Evolutionary conservation across 768 basidiomycete species (phyloP).

Genomic region (Punctularia strigosozonata): DNA sequence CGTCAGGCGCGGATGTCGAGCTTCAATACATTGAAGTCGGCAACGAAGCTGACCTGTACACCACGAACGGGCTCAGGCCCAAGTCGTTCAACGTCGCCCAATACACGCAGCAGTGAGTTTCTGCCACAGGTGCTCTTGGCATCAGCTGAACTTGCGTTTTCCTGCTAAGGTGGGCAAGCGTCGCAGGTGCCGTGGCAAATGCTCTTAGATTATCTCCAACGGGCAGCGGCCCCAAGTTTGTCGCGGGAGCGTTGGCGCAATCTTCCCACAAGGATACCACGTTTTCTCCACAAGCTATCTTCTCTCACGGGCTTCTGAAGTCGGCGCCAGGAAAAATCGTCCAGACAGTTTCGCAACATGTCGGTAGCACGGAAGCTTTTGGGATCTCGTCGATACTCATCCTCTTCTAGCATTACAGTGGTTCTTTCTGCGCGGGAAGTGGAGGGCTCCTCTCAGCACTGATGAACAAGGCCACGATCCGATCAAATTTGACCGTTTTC

Average conservation of each 20-base stretch:
- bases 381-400: too few relatives aligned
- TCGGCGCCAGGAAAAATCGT: constrained; percentile 38
- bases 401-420: constrained; percentile 40
- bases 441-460: constrained; percentile 45
- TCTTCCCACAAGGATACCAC: constrained; percentile 29
- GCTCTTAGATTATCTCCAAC: constrained; percentile 27
- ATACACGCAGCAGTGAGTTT: constrained; percentile 38
- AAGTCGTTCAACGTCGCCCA: constrained; percentile 26
- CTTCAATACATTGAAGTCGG: constrained; percentile 50
- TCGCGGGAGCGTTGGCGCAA: constrained; percentile 36
- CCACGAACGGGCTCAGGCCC: constrained; percentile 30
- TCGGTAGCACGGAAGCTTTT: too few relatives aligned
- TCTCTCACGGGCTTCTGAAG: constrained; percentile 36
- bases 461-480: constrained; percentile 48
- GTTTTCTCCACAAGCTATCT: constrained; percentile 53
- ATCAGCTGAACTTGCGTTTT: too few relatives aligned
- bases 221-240: constrained; percentile 30
- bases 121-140: background rate
- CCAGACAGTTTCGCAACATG: constrained; percentile 29
- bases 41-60: constrained; percentile 50
- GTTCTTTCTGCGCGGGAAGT: constrained; percentile 47
- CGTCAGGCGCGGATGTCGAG: constrained; percentile 28
- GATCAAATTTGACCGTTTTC: constrained; percentile 44
- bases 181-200: constrained; percentile 36
- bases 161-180: constrained; percentile 35